These are phyloP conservation scores for Marchantia polymorpha DNA, from an alignment of 225 moss, liverwort and hornwort genomes.

Conservation along the genomic window DNA sequence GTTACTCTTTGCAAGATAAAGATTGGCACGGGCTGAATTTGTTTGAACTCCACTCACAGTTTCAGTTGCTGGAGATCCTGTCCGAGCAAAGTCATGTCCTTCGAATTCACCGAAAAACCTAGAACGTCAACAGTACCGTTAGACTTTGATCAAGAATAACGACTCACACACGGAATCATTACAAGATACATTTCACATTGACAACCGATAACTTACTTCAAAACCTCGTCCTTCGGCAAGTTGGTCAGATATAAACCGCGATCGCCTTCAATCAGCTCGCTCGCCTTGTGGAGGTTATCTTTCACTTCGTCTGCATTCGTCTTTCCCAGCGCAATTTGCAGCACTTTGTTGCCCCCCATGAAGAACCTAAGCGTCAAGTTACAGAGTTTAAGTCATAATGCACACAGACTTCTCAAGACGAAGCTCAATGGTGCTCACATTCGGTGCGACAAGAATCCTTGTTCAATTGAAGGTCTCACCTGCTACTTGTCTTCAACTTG, in stretches of 20 bases:
- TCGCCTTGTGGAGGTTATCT: constrained; percentile 66
- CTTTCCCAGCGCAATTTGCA: constrained; percentile 81
- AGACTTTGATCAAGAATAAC: background rate
- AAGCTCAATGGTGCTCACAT: no score
- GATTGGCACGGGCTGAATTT: background rate
- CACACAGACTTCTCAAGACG: no score
- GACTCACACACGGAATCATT: background rate
- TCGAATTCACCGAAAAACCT: constrained; percentile 78
- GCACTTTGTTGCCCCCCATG: constrained; percentile 82
- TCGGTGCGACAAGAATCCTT: background rate
- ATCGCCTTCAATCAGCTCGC: constrained; percentile 69
- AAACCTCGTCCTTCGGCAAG: constrained; percentile 67
- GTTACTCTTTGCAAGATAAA: no score
- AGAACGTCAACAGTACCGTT: background rate
- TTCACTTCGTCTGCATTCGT: constrained; percentile 78
- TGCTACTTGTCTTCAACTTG: constrained; percentile 68
- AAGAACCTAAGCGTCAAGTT: constrained; percentile 71
- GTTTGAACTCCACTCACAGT: constrained; percentile 39
- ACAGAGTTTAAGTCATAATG: constrained; percentile 23
- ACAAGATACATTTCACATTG: background rate
- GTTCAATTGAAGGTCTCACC: constrained; percentile 40
- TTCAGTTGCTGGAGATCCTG: constrained; percentile 81
- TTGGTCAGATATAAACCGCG: constrained; percentile 79
- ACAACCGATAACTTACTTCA: constrained; percentile 30
- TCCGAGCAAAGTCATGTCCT: constrained; percentile 80